Percentiles rank a stretch among this genome's conserved stretches.
Evolutionary conservation across 257 asterid species (phyloP).

Genomic region (Capsicum rhomboideum): DNA sequence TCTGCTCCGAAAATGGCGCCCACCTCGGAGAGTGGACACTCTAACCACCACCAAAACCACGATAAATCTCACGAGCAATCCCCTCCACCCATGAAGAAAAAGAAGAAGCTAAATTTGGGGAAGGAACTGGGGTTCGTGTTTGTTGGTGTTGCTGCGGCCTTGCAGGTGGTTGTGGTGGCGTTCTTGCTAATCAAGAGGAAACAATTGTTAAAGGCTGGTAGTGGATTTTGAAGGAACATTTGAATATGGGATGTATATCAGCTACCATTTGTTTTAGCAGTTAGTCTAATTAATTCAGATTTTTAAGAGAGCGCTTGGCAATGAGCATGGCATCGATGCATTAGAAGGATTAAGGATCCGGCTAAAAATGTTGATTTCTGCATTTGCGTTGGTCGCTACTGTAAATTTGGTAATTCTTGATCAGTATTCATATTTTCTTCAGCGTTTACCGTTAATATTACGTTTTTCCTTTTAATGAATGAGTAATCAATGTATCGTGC

Average conservation of each 20-base stretch:
- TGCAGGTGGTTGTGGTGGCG: conserved; percentile 31
- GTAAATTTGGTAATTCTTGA: conserved; percentile 62
- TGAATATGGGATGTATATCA: background rate
- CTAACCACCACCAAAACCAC: background rate
- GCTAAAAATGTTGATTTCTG: conserved; percentile 11
- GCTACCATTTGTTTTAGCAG: background rate
- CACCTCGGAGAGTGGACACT: background rate
- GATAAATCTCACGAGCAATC: background rate
- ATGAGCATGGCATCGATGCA: conserved; percentile 7
- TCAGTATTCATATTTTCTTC: conserved; percentile 9
- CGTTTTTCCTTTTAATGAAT: background rate
- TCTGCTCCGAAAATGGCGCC: background rate
- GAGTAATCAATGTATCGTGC: background rate
- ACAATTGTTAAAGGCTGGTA: conserved; percentile 18
- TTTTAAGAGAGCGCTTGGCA: background rate
- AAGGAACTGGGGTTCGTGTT: conserved; percentile 33
- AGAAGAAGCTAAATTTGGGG: conserved; percentile 18
- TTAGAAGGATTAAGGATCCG: conserved; percentile 17
- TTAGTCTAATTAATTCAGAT: background rate
- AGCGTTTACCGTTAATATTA: background rate
- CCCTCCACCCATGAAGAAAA: background rate
- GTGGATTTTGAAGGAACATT: conserved; percentile 4
- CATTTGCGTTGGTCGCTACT: conserved; percentile 30
- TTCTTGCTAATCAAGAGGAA: conserved; percentile 31
- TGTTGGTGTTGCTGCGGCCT: conserved; percentile 20